Percentiles rank a stretch among this genome's conserved stretches.
These are phyloP conservation scores for Rhizopogon sp. DNA, from an alignment of 768 basidiomycete genomes.

Conservation along the genomic window DNA sequence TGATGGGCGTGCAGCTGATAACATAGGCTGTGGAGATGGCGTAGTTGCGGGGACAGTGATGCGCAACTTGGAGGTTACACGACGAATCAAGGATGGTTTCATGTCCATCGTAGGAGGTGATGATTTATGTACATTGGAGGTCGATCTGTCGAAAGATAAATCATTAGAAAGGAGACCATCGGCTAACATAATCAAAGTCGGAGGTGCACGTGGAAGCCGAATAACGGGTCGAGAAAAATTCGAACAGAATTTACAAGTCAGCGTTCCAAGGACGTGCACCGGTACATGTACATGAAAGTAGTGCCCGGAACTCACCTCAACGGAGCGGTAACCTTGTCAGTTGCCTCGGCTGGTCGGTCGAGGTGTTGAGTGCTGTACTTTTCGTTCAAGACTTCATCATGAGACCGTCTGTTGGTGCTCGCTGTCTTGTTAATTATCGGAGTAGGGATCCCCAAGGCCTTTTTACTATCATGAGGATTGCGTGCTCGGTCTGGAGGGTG, in stretches of 20 bases:
- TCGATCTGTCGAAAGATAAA: neutral
- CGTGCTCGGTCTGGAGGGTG: conserved; percentile 4
- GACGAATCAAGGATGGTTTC: conserved; percentile 22
- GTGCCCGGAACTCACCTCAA: conserved; percentile 10
- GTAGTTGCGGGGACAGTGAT: conserved; percentile 15
- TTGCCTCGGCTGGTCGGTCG: conserved; percentile 4
- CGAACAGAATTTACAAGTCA: neutral
- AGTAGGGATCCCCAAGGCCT: neutral
- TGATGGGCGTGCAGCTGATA: conserved; percentile 11
- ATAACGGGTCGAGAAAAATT: neutral
- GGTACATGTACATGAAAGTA: neutral
- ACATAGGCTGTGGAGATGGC: neutral
- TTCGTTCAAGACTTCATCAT: neutral
- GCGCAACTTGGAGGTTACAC: conserved; percentile 23
- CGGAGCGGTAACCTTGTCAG: neutral
- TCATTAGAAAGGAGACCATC: neutral
- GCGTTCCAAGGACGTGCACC: neutral
- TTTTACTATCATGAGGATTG: neutral
- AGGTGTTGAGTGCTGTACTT: neutral
- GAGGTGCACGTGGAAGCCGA: neutral
- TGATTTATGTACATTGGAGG: neutral
- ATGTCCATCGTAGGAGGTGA: neutral
- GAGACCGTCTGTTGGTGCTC: neutral
- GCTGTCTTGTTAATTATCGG: neutral
- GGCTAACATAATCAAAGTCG: neutral